Conservation (phyloP, 495 filamentous ascomycete species). For the Talaromyces proteolyticus region DNA sequence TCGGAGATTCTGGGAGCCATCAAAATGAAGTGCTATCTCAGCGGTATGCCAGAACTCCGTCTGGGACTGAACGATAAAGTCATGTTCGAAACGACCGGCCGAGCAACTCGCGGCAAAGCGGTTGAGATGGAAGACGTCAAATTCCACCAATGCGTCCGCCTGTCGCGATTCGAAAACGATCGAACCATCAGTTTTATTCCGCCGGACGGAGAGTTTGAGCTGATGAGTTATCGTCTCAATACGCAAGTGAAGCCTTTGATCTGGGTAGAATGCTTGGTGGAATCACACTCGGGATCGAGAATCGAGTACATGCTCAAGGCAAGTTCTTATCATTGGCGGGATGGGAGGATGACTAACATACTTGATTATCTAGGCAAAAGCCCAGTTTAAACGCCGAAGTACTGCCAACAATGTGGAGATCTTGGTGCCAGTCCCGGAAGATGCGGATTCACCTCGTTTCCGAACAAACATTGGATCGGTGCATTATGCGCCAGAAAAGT, state of each 20-base stretch:
- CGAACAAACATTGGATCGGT: slow-evolving; percentile 95
- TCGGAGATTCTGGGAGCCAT: slow-evolving; percentile 96
- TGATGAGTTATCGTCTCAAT: slow-evolving; percentile 99
- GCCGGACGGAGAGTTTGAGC: slow-evolving; percentile 96
- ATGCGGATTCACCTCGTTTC: slow-evolving; percentile 94
- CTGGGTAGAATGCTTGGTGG: slow-evolving; percentile 98
- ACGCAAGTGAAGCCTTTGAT: slow-evolving; percentile 98
- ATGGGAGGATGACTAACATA: neutral
- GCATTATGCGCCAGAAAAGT: slow-evolving; percentile 98
- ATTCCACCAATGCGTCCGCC: slow-evolving; percentile 96
- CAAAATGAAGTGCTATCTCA: slow-evolving; percentile 99
- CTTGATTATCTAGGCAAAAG: slow-evolving; percentile 58
- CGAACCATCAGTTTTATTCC: slow-evolving; percentile 98
- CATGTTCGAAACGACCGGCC: slow-evolving; percentile 98
- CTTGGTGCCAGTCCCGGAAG: slow-evolving; percentile 92
- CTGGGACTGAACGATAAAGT: slow-evolving; percentile 97
- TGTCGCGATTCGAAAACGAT: slow-evolving; percentile 97
- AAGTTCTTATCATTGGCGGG: too few relatives aligned
- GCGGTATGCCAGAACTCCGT: slow-evolving; percentile 95
- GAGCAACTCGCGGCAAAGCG: slow-evolving; percentile 91
- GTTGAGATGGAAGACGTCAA: slow-evolving; percentile 99
- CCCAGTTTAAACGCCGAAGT: slow-evolving; percentile 95
- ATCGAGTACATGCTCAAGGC: slow-evolving; percentile 99
- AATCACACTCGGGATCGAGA: slow-evolving; percentile 86
- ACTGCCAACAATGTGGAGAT: slow-evolving; percentile 99